These are phyloP conservation scores for Aphanomyces invadans DNA, from an alignment of 352 stramenopile genomes.

Conservation along the genomic window DNA sequence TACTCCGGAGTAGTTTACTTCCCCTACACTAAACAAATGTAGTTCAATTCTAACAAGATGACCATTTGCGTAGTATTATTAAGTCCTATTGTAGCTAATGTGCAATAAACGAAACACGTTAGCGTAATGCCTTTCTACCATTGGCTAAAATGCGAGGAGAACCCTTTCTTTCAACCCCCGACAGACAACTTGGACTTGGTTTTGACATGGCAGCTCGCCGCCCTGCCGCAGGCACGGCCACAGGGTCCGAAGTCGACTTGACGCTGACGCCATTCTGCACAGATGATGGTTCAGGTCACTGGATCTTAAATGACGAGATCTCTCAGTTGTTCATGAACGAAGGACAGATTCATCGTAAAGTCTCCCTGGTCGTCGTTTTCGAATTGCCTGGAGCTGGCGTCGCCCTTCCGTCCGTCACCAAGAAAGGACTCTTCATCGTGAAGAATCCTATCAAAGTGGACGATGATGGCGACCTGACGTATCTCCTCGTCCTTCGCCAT, in stretches of 20 bases:
- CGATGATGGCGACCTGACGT: slow-evolving; percentile 9
- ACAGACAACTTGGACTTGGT: background rate
- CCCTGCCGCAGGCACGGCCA: background rate
- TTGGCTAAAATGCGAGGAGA: background rate
- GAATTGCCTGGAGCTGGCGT: background rate
- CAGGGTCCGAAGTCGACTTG: slow-evolving; percentile 1
- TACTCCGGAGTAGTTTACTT: too few species aligned
- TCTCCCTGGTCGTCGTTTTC: background rate
- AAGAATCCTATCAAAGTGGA: slow-evolving; percentile 10
- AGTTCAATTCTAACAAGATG: background rate
- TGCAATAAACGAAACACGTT: too few species aligned
- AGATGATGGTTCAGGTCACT: background rate
- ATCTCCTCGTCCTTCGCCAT: slow-evolving; percentile 11
- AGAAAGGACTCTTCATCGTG: slow-evolving; percentile 8
- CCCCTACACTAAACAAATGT: background rate
- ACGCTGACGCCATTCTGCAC: slow-evolving; percentile 1
- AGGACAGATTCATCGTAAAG: background rate
- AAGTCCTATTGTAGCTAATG: too few species aligned
- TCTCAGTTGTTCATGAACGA: background rate
- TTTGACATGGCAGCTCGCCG: background rate
- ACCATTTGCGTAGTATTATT: too few species aligned
- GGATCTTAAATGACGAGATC: slow-evolving; percentile 7
- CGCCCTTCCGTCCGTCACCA: background rate
- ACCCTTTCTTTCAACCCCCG: background rate
- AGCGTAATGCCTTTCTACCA: background rate